Base-by-base conservation (phyloP, 2,329 filamentous ascomycete genomes). In the Trichoderma afroharzianum region DNA sequence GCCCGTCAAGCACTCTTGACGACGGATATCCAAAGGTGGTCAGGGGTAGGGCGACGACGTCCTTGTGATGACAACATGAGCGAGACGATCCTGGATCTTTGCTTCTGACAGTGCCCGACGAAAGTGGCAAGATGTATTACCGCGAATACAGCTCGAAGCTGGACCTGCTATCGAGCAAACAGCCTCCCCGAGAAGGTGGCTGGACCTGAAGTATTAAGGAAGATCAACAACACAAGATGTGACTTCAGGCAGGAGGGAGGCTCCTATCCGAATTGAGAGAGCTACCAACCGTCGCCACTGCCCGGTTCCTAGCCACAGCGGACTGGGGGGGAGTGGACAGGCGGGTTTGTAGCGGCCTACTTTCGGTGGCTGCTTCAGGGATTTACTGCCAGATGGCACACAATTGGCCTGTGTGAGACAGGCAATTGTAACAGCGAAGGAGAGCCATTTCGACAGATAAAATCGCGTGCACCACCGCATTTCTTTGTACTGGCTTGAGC, bases 401-500 rank as follows among this genome's bases (percentile, higher is more conserved):
- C 66, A 63, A 63, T 63, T 63, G 58, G 70, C 63, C 70, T 33
- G 63, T 15, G 55, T 32, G 63, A 62, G 63, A 71, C 53, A 59
- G 43, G 53, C 66, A 70, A 36, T 68, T 71, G 68, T 43, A 61
- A 63, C 71, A 43, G 63, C 30, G 57, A 68, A 72, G 64, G 63
- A 73, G 77, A 76, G 76, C 74, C 76, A 79, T 79, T 80, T 79
- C 79, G 78, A 78, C 73, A 71, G 74, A 74, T 72, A 69, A 75
- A 76, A 74, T 72, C 75, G 73, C 77, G 77, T 77, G 78, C 76
- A 77, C 77, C 74, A 72, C 66, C 74, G 70, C 74, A 72, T 73
- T 74, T 73, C 70, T 71, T 63, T 70, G 66, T 74, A 74, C 73
- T 77, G 75, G 75, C 76, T 43, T 73, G 74, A 76, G 74, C 72